These are phyloP conservation scores for Acrocalymma vagum DNA, from an alignment of 2,329 filamentous ascomycete species.

Conservation along the genomic window DNA sequence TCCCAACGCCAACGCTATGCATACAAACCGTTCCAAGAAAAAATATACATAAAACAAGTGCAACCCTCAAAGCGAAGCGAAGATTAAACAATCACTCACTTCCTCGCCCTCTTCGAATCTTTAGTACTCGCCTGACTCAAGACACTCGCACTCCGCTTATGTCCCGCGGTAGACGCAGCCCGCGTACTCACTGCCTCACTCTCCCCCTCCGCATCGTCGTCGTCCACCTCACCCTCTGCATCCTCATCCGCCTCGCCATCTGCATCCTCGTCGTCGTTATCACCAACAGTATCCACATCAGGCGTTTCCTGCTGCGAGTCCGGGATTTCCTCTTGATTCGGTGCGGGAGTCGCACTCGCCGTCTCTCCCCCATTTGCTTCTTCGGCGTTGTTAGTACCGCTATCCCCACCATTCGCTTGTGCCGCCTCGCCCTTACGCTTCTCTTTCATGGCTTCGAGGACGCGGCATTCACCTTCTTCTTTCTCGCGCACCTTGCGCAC, in stretches of 20 bases:
- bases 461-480: constrained; percentile 69
- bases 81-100: constrained; percentile 18
- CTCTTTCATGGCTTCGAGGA: constrained; percentile 49
- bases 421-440: constrained; percentile 20
- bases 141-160: constrained; percentile 86
- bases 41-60: constrained; percentile 1
- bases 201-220: constrained; percentile 37
- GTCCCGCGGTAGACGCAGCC: constrained; percentile 38
- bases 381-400: constrained; percentile 35
- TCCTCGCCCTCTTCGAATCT: constrained; percentile 43
- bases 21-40: background rate
- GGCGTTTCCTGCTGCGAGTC: constrained; percentile 32
- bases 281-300: constrained; percentile 35
- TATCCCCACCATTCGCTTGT: constrained; percentile 23
- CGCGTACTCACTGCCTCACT: constrained; percentile 41
- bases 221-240: constrained; percentile 24
- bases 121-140: constrained; percentile 63
- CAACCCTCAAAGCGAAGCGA: background rate
- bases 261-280: constrained; percentile 49
- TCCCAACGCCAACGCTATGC: constrained; percentile 28
- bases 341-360: constrained; percentile 17
- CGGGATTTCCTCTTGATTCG: constrained; percentile 23
- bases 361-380: constrained; percentile 36
- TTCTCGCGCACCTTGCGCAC: constrained; percentile 79
- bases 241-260: constrained; percentile 23